Base-by-base conservation (phyloP, 306 rosid species). In the Vachellia pachyceras region DNA sequence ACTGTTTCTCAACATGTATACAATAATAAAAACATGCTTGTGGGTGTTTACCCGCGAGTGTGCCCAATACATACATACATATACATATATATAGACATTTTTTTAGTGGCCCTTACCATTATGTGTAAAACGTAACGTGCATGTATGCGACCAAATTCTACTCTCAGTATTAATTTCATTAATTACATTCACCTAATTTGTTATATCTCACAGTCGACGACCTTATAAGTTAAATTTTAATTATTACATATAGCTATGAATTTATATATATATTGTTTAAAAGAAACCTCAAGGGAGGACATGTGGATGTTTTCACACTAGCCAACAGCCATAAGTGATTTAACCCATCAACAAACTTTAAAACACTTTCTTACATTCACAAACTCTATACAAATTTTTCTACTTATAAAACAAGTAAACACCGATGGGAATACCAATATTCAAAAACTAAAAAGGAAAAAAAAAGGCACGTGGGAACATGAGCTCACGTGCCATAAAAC, bases 311-410 rank as follows among this genome's bases (percentile, higher is more conserved):
- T 45, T n/a, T 64, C 39, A 77, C 63, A 35, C 80, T 10, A 45
- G 4, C 17, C 23, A n/a, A 10, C 33, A 29, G 33, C 65, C 65
- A 23, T 23, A 64, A 47, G 64, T 65, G 33, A 17, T 63, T 75
- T 10, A 76, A 33, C 40, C 37, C 13, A 4, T 61, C 7, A 61
- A 13, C 68, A 61, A 64, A 63, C 45, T 44, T 6, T 29, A 29
- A 29, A 45, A n/a, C 76, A 15, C 29, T 40, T 14, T 45, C 52
- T 14, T 18, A 47, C 52, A 47, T 47, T 49, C 80, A 60, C 57
- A 69, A 0, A 54, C 52, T 66, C 46, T 77, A 11, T 78, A 35
- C 83, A 72, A 49, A 65, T 37, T 8, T 55, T 23, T 12, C 47
- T n/a, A 64, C 44, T 60, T 8, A 60, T 3, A 25, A 18, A 39